Base-by-base conservation (phyloP, 495 filamentous ascomycete species). In the Aspergillus cavernicola region DNA sequence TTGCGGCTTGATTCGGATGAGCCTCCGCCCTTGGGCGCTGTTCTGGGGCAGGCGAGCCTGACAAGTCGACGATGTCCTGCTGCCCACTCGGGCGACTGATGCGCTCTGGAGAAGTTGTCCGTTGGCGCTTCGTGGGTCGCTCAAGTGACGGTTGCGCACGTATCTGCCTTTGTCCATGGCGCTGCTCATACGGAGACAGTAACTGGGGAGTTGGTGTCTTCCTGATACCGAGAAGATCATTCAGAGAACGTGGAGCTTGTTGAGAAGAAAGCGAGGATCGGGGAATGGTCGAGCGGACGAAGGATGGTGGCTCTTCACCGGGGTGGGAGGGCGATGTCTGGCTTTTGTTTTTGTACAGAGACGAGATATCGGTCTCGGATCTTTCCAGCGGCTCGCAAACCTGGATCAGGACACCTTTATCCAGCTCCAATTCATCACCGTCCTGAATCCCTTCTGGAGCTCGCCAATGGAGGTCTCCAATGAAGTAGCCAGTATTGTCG, bases 381-480 rank as follows among this genome's bases (percentile, higher is more conserved):
- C 73, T 80, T n/a, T 83, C 87, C 13, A 87, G 75, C 28, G 74
- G 78, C 59, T 95, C 90, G 38, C 78, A 78, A 8, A 96, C 88
- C 64, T 96, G 83, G 28, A 96, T 85, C 45, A 95, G 71, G 9
- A 85, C 78, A 8, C 83, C 85, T 55, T 84, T 83, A 39, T 97
- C 90, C 53, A 96, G 74, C 52, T 85, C 76, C 20, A 97, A 60
- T 61, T 96, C 90, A 57, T 95, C 90, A 13, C 91, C 91, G 54
- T 85, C 85, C 24, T 86, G 79, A 3, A 88, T 61, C 9, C 79
- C 76, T 42, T 76, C 80, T 41, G 77, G 77, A 18, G 85, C 78
- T 33, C 80, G 81, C 88, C 87, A 93, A 62, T 96, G 89, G 22
- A 81, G 81, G 61, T 97, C 92, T 8, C 90, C 92, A 23, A 96